Evolutionary conservation across 495 filamentous ascomycete species (phyloP).

Genomic region (Patellaria atrata): DNA sequence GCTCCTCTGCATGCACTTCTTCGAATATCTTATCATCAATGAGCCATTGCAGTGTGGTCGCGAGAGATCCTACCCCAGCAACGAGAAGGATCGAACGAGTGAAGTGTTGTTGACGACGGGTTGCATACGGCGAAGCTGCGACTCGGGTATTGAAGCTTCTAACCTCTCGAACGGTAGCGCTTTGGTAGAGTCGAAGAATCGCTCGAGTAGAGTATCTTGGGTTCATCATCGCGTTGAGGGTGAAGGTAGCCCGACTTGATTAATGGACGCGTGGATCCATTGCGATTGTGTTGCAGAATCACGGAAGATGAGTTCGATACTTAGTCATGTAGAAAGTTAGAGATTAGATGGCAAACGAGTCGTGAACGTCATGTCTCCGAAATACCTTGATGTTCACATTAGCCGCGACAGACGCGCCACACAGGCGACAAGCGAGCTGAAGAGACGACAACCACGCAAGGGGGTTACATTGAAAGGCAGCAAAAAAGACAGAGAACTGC

Average conservation of each 20-base stretch:
- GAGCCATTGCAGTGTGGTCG: conserved; percentile 20
- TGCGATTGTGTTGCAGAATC: background rate
- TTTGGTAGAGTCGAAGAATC: conserved; percentile 1
- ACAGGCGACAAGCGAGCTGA: too few relatives aligned
- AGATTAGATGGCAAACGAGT: too few relatives aligned
- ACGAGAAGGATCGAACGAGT: conserved; percentile 20
- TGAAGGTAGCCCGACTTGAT: background rate
- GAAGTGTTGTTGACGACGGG: conserved; percentile 25
- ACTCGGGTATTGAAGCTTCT: conserved; percentile 9
- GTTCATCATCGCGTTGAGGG: conserved; percentile 1
- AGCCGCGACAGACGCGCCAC: too few relatives aligned
- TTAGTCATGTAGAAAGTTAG: too few relatives aligned
- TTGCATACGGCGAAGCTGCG: conserved; percentile 17
- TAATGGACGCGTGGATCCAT: background rate
- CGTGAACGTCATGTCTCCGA: too few relatives aligned
- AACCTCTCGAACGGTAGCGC: conserved; percentile 4
- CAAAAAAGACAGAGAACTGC: too few relatives aligned
- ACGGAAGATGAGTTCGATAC: too few relatives aligned
- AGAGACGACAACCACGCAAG: too few relatives aligned
- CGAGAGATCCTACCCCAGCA: conserved; percentile 14
- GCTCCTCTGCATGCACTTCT: conserved; percentile 35
- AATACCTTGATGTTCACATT: too few relatives aligned
- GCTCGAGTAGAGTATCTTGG: conserved; percentile 13
- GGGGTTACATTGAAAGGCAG: too few relatives aligned
- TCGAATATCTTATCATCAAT: conserved; percentile 12